A percentile compares a stretch with the other conserved stretches of the same genome.
phyloP scores from a whole-genome alignment of 1,284 basidiomycete species.

The Pseudozyma pruni region DNA sequence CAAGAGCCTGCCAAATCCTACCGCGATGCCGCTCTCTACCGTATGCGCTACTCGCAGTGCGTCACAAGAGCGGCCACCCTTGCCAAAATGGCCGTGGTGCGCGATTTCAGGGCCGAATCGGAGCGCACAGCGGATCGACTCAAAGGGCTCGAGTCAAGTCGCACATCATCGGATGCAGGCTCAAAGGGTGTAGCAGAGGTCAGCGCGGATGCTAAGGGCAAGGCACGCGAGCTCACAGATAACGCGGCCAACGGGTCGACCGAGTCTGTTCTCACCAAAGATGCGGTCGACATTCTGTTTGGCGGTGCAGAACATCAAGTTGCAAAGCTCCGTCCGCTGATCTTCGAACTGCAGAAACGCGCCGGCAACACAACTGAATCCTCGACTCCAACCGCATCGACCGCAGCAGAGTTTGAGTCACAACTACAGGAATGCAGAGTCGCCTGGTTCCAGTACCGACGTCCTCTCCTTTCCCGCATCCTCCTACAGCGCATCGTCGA shows the following conservation, averaged over 20 bases:
- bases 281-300: constrained; percentile 9
- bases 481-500: constrained; percentile 31
- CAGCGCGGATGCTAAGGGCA: constrained; percentile 16
- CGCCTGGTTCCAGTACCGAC: constrained; percentile 50
- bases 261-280: neutral
- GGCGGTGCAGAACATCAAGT: constrained; percentile 15
- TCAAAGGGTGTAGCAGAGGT: neutral
- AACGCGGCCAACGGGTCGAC: neutral
- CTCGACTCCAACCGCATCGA: constrained; percentile 15
- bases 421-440: constrained; percentile 48
- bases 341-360: constrained; percentile 43
- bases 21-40: constrained; percentile 57
- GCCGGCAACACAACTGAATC: constrained; percentile 9
- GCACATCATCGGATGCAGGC: neutral
- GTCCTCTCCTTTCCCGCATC: constrained; percentile 33
- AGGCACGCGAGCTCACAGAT: constrained; percentile 17
- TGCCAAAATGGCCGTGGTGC: constrained; percentile 48
- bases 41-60: constrained; percentile 62
- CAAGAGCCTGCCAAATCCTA: constrained; percentile 43
- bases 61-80: constrained; percentile 53
- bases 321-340: constrained; percentile 41
- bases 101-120: constrained; percentile 21
- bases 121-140: constrained; percentile 18
- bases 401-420: constrained; percentile 49
- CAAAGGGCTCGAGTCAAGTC: constrained; percentile 28